Conservation (phyloP, 805 yeast genomes). For the Priceomyces fermenticarens region DNA sequence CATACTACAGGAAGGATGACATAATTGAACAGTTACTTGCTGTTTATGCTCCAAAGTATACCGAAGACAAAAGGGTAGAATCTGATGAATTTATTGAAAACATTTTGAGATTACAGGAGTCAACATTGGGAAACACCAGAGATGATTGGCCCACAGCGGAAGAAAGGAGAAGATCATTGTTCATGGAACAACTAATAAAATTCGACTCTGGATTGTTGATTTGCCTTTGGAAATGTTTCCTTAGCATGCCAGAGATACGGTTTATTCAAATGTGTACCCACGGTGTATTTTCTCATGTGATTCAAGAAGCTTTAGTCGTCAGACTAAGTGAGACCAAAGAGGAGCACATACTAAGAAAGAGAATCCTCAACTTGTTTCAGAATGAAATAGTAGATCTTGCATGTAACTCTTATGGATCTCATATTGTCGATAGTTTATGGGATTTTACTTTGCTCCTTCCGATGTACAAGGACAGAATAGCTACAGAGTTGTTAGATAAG, state of each 20-base stretch:
- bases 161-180: conserved; percentile 75
- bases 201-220: conserved; percentile 61
- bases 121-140: conserved; percentile 76
- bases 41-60: conserved; percentile 41
- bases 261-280: conserved; percentile 76
- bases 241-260: conserved; percentile 58
- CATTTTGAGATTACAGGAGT: conserved; percentile 57
- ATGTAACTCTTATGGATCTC: conserved; percentile 89
- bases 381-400: conserved; percentile 58
- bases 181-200: conserved; percentile 68
- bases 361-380: conserved; percentile 62
- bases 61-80: conserved; percentile 14
- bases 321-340: conserved; percentile 41
- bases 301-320: conserved; percentile 60
- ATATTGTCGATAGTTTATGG: conserved; percentile 84
- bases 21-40: conserved; percentile 47
- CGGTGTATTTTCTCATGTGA: conserved; percentile 87
- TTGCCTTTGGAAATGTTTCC: conserved; percentile 56
- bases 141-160: conserved; percentile 93
- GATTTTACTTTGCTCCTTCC: conserved; percentile 70
- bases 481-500: conserved; percentile 56
- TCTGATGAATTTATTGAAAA: conserved; percentile 61
- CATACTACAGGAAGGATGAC: conserved; percentile 57
- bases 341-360: conserved; percentile 56
- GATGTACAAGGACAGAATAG: conserved; percentile 83